A percentile compares a stretch with the other conserved stretches of the same genome.
phyloP scores from a whole-genome alignment of 164 flowering plant genomes.

The Santalum album region DNA sequence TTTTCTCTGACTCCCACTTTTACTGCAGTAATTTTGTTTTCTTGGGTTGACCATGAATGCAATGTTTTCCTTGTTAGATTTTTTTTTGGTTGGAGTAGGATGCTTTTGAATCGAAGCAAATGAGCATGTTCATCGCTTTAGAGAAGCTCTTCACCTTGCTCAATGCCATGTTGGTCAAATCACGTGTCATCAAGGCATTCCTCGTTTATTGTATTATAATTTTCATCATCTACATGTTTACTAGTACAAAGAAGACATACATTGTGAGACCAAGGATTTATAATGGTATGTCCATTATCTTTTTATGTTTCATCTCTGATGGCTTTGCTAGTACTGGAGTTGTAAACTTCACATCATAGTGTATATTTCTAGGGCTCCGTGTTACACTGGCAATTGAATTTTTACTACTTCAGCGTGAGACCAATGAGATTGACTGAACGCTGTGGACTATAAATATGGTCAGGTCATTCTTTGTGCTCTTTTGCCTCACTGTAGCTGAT shows the following conservation, averaged over 20 bases:
- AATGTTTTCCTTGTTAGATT: too few relatives aligned
- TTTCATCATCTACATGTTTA: constrained; percentile 54
- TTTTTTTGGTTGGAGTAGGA: constrained; percentile 40
- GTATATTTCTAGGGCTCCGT: constrained; percentile 39
- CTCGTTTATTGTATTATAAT: constrained; percentile 36
- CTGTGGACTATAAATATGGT: constrained; percentile 25
- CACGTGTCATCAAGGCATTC: constrained; percentile 53
- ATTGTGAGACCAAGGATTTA: constrained; percentile 56
- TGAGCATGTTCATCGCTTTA: constrained; percentile 56
- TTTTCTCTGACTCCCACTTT: not conserved
- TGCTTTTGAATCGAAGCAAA: constrained; percentile 69
- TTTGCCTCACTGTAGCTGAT: constrained; percentile 40
- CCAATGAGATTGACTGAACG: constrained; percentile 34
- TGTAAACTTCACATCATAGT: not conserved
- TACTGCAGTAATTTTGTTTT: too few relatives aligned
- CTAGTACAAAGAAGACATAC: constrained; percentile 67
- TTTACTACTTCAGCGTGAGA: constrained; percentile 23
- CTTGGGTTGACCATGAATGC: too few relatives aligned
- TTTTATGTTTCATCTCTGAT: not conserved
- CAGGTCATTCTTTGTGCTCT: constrained; percentile 29
- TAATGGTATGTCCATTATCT: constrained; percentile 34
- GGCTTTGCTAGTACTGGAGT: not conserved
- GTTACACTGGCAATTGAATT: constrained; percentile 44
- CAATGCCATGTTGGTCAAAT: constrained; percentile 59
- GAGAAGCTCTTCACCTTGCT: constrained; percentile 67